Percentiles rank a stretch among this genome's conserved stretches.
phyloP scores from a whole-genome alignment of 208 protist genomes.

The Trichomonas vaginalis region DNA sequence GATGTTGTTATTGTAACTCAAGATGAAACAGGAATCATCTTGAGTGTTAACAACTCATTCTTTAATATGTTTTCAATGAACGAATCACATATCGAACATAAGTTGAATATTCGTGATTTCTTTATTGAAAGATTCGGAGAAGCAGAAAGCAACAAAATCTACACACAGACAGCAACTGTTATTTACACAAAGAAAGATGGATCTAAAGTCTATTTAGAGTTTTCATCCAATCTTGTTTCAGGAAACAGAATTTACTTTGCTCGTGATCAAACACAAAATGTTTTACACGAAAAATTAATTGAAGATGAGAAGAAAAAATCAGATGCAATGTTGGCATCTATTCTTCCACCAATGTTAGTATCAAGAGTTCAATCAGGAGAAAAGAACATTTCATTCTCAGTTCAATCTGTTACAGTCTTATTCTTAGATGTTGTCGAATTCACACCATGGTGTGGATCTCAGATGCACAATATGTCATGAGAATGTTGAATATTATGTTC shows the following conservation, averaged over 20 bases:
- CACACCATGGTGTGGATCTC: too few species aligned
- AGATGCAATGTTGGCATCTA: not conserved
- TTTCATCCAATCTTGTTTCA: not conserved
- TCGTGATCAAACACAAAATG: not conserved
- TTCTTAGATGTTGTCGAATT: not conserved
- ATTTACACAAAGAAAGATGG: not conserved
- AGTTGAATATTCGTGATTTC: not conserved
- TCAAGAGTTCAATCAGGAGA: not conserved
- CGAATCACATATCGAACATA: not conserved
- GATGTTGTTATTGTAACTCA: not conserved
- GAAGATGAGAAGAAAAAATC: not conserved
- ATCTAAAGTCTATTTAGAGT: not conserved
- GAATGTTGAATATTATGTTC: too few species aligned
- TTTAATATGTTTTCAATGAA: not conserved
- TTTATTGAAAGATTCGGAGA: not conserved
- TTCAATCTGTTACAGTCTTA: not conserved
- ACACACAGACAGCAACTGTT: not conserved
- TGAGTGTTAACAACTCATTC: not conserved
- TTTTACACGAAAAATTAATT: not conserved
- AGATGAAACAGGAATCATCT: not conserved
- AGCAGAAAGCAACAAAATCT: not conserved
- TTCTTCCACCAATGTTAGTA: not conserved
- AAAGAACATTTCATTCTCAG: not conserved
- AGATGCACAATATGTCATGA: too few species aligned
- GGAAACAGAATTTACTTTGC: not conserved